Evolutionary conservation across 2,329 filamentous ascomycete species (phyloP).

Genomic region (Pseudogymnoascus sp.): DNA sequence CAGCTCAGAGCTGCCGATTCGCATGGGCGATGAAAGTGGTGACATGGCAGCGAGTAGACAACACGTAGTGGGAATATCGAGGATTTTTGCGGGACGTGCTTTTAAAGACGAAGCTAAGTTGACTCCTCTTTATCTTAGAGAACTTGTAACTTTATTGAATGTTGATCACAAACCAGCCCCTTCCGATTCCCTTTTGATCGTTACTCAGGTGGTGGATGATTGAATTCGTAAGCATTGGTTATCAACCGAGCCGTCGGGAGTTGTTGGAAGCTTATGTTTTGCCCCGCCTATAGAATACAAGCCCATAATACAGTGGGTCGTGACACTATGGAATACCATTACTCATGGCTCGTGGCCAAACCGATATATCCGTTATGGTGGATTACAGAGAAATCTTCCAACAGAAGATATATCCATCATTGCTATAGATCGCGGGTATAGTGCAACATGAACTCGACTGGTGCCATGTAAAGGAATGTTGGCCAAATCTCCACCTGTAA

Average conservation of each 20-base stretch:
- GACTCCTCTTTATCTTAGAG: not conserved
- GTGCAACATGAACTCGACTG: not conserved
- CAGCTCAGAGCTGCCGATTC: constrained; percentile 34
- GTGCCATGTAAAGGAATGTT: not conserved
- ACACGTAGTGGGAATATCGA: not conserved
- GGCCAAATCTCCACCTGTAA: not conserved
- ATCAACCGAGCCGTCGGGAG: not conserved
- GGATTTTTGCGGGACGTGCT: not conserved
- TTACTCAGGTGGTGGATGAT: not conserved
- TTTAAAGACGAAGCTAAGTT: not conserved
- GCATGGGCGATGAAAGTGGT: constrained; percentile 33
- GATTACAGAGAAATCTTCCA: not conserved
- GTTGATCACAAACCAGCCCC: not conserved
- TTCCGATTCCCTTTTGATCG: not conserved
- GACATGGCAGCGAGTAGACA: constrained; percentile 13
- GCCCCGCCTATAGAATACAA: not conserved
- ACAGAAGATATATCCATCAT: not conserved
- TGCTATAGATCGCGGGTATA: not conserved
- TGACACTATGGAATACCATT: not conserved
- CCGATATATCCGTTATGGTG: not conserved
- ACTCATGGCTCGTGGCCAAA: not conserved
- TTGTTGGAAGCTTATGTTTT: not conserved
- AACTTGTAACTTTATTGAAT: not conserved
- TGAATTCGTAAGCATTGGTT: not conserved
- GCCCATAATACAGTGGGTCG: not conserved